Evolutionary conservation across 371 early-diverging fungal species (phyloP), one percentile per base, ranked within the genome.

Genomic region (Blyttiomyces sp.): DNA sequence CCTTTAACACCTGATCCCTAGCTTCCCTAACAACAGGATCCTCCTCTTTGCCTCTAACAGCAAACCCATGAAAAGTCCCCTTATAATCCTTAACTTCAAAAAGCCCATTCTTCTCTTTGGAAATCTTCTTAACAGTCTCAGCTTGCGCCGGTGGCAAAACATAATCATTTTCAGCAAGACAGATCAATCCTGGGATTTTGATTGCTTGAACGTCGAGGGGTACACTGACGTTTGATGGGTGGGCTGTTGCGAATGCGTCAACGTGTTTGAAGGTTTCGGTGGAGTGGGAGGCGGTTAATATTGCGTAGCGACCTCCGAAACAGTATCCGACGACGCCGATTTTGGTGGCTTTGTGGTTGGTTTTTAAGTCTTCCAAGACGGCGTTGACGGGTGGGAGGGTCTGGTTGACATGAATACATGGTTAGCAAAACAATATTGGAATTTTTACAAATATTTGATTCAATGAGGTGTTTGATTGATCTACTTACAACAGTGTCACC

Each of bases 281-380:
- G 13, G 13, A 9, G 28, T 48, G 32, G n/a, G 48, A 34, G 4
- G 50, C 59, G 19, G 26, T 3, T 4, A 59, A 39, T 6, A 59
- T 32, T 33, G 59, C 9, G 50, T 59, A 49, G 4, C 59, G 49
- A 19, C 59, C 59, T 3, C 59, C 59, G 42, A n/a, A n/a, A n/a
- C n/a, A n/a, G n/a, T n/a, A n/a, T n/a, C n/a, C n/a, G n/a, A n/a
- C n/a, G n/a, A n/a, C 50, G 23, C 59, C 59, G 42, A 59, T 42
- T 28, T 59, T 59, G 21, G 50, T 11, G 3, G 59, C 59, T n/a
- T 34, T 34, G 32, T 19, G 49, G 34, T 26, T 35, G 23, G n/a
- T 24, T 31, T 50, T 48, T n/a, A 59, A 9, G 28, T 59, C 59
- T 9, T 59, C 50, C 26, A 59, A 51, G 7, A 59, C 59, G 26